Base-by-base conservation (phyloP, 2,329 filamentous ascomycete species). In the Herpotrichia juniperi region DNA sequence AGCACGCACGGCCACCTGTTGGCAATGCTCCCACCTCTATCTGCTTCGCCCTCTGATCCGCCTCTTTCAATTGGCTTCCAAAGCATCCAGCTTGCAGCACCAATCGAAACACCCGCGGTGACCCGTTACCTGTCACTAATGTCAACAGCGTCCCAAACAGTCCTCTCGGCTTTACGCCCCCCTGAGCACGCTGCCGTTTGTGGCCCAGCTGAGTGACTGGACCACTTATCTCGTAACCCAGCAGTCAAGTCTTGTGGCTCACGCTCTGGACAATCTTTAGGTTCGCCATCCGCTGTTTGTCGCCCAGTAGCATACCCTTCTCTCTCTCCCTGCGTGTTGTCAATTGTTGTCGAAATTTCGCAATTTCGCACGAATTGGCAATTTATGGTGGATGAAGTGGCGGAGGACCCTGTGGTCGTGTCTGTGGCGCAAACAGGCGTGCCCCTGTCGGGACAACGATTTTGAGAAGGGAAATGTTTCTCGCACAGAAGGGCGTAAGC, bases 291-390 rank as follows among this genome's bases (percentile, higher is more conserved):
- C 17, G 16, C 26, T 43, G 31, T 42, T 42, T 37, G 39, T 46
- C 14, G 17, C 31, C 31, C 40, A 17, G 42, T 50, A 28, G 51
- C 42, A 47, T 53, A 40, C 26, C 32, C 24, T 12, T 9, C 3
- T 19, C 14, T 32, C 22, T 34, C 42, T 12, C 45, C 46, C 50
- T 49, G 32, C 30, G 9, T 28, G 50, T 48, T n/a, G 19, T 28
- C 24, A 32, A 39, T 19, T 10, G 26, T 32, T 4, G 25, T 26
- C 14, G 49, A 47, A 45, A 48, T 48, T n/a, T 54, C 48, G 52
- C 48, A 54, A 54, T 54, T 49, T 51, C 21, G 28, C 16, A 28
- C 14, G 39, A 54, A 54, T 54, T 54, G 48, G 43, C 48, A 54
- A 54, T 54, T 42, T 54, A 46, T 48, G 35, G 42, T 39, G 24